Percentiles rank a stretch among this genome's conserved stretches.
phyloP scores from a whole-genome alignment of 176 grass and related monocot genomes.

The Avena atlantica region DNA sequence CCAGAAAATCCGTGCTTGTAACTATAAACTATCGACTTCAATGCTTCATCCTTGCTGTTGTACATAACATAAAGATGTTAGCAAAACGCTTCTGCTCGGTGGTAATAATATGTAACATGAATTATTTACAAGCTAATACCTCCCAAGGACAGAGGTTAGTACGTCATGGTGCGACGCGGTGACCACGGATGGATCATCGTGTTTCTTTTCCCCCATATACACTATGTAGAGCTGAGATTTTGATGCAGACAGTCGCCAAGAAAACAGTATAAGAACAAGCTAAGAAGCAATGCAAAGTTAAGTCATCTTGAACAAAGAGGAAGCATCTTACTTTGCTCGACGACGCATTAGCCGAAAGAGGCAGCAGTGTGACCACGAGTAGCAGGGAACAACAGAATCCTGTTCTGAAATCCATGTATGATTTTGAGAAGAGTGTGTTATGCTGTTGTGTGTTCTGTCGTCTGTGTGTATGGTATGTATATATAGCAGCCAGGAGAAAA shows the following conservation, averaged over 20 bases:
- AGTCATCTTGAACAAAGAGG: background rate
- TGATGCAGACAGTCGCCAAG: background rate
- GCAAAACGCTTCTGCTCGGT: no score
- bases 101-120: no score
- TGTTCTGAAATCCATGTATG: conserved; percentile 23
- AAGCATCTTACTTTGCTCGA: conserved; percentile 33
- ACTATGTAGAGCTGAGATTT: conserved; percentile 40
- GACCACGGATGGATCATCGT: conserved; percentile 26
- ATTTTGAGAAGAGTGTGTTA: background rate
- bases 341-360: conserved; percentile 5
- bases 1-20: conserved; percentile 44
- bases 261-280: background rate
- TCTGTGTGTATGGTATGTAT: background rate
- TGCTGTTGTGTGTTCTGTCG: background rate
- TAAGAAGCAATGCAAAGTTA: background rate
- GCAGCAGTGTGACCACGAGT: background rate
- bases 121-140: conserved; percentile 15
- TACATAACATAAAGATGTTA: background rate
- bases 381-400: conserved; percentile 19
- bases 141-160: conserved; percentile 24
- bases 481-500: conserved; percentile 15
- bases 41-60: conserved; percentile 26
- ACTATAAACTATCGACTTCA: conserved; percentile 15
- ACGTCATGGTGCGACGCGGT: conserved; percentile 37
- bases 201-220: conserved; percentile 46